These are phyloP conservation scores for Phanerochaete carnosa DNA, from an alignment of 768 basidiomycete genomes.

Conservation along the genomic window DNA sequence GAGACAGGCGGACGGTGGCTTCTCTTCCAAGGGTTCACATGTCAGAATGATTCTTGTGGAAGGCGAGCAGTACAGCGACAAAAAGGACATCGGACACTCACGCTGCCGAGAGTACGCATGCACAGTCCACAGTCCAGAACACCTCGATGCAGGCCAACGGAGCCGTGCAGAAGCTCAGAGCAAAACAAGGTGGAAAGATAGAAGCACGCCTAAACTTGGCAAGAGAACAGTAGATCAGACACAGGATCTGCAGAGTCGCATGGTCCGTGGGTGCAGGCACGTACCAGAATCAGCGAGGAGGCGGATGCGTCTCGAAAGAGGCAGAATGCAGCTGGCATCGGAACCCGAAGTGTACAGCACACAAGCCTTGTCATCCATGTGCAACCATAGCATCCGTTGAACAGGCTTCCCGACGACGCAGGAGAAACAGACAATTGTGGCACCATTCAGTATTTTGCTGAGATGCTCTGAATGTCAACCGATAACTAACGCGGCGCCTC, in stretches of 20 bases:
- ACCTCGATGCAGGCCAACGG: background rate
- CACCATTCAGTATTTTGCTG: too few species aligned
- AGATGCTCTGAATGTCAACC: too few species aligned
- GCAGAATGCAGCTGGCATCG: too few species aligned
- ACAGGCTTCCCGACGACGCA: too few species aligned
- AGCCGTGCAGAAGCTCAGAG: background rate
- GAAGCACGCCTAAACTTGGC: background rate
- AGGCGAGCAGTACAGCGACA: background rate
- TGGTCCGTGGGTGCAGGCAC: background rate
- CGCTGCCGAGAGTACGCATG: background rate
- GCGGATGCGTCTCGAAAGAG: too few species aligned
- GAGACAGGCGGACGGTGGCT: background rate
- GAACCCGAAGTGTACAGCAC: too few species aligned
- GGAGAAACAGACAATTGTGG: too few species aligned
- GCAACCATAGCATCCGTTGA: too few species aligned
- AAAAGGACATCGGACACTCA: background rate
- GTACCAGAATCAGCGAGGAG: too few species aligned
- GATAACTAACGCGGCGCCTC: too few species aligned
- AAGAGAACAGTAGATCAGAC: background rate
- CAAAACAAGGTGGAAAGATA: background rate
- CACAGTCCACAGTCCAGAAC: background rate
- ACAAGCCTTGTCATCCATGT: too few species aligned
- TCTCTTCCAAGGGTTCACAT: constrained; percentile 4
- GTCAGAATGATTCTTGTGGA: background rate
- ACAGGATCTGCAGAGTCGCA: background rate